A percentile compares a stretch with the other conserved stretches of the same genome.
Evolutionary conservation across 805 yeast species (phyloP).

Genomic region (Candida nonsorbophila): DNA sequence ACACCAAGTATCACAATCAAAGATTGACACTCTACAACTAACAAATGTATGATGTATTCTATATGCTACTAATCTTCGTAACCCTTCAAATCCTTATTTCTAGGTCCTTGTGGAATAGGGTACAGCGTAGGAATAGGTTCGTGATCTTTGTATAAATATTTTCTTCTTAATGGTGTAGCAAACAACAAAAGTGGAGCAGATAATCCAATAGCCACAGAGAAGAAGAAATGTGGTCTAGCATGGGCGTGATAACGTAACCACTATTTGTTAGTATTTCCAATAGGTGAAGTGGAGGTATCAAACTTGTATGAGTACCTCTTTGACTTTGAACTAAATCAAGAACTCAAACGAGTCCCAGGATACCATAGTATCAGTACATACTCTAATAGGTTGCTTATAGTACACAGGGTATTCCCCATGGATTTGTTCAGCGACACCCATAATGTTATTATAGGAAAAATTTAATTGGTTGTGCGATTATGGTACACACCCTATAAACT

Average conservation of each 20-base stretch:
- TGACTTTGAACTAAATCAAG: too few relatives aligned
- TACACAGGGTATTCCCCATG: conserved; percentile 53
- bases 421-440: conserved; percentile 30
- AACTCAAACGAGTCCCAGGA: too few relatives aligned
- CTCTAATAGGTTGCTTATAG: conserved; percentile 59
- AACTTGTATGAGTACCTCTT: too few relatives aligned
- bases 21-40: too few relatives aligned
- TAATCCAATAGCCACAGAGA: conserved; percentile 57
- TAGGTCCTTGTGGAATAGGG: conserved; percentile 51
- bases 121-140: conserved; percentile 59
- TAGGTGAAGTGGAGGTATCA: too few relatives aligned
- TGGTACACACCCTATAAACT: too few relatives aligned
- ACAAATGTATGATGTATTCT: too few relatives aligned
- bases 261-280: conserved; percentile 37
- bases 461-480: conserved; percentile 13
- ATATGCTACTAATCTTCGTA: conserved; percentile 49
- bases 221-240: conserved; percentile 70
- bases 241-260: conserved; percentile 75
- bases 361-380: conserved; percentile 42
- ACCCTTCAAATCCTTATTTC: conserved; percentile 46
- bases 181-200: conserved; percentile 62
- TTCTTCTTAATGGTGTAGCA: conserved; percentile 66
- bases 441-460: conserved; percentile 6
- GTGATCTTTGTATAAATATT: conserved; percentile 59
- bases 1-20: too few relatives aligned